A percentile compares a stretch with the other conserved stretches of the same genome.
Evolutionary conservation across 2,329 filamentous ascomycete genomes (phyloP).

Genomic region (Pseudogymnoascus sp.): DNA sequence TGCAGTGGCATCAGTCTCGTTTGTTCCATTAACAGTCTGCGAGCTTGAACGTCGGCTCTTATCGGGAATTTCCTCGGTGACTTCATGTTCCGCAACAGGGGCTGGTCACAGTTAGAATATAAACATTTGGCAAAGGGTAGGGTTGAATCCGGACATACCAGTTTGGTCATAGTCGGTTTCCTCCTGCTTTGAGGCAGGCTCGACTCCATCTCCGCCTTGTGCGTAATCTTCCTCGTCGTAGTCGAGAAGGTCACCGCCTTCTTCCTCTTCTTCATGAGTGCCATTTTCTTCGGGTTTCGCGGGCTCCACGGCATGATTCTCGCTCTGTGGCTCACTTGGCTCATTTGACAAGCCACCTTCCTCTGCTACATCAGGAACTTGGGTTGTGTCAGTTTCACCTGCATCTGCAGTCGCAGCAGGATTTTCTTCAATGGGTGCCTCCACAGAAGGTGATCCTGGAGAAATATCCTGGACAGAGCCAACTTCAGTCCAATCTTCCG

Average conservation of each 20-base stretch:
- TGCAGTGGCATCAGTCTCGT: neutral
- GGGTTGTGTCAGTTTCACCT: neutral
- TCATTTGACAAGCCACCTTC: neutral
- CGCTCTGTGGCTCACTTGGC: neutral
- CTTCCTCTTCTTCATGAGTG: slow-evolving; percentile 15
- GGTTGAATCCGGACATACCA: neutral
- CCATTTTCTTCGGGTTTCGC: slow-evolving; percentile 2
- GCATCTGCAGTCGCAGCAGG: neutral
- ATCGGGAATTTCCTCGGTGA: slow-evolving; percentile 18
- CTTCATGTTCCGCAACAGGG: slow-evolving; percentile 21
- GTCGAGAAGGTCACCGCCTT: slow-evolving; percentile 39
- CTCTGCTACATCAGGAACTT: neutral
- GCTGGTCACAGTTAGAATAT: slow-evolving; percentile 22
- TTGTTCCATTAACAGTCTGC: slow-evolving; percentile 5
- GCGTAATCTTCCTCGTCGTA: slow-evolving; percentile 41
- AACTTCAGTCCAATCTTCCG: neutral
- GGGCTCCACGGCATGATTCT: neutral
- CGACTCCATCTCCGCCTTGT: neutral
- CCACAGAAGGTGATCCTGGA: neutral
- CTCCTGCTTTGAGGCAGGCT: neutral
- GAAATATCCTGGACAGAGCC: slow-evolving; percentile 1
- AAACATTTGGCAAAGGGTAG: slow-evolving; percentile 20
- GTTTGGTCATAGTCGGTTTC: slow-evolving; percentile 20
- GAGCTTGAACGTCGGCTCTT: slow-evolving; percentile 20
- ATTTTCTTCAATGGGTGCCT: slow-evolving; percentile 10